These are phyloP conservation scores for Leccinum subrobustum DNA, from an alignment of 1,284 basidiomycete genomes.

Conservation along the genomic window DNA sequence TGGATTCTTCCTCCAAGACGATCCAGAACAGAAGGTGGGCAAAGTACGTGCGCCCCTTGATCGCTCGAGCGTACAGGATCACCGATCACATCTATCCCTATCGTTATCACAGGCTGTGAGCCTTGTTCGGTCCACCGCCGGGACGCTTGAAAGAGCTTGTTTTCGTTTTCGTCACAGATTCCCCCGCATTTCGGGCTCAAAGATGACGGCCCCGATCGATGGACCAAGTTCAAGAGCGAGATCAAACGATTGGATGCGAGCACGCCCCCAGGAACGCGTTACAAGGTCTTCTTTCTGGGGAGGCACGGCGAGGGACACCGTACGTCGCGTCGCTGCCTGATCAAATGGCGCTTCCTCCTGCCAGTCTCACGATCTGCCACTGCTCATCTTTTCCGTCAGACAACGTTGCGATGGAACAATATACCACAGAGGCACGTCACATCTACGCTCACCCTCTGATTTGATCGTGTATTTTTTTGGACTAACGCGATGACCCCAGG, in stretches of 20 bases:
- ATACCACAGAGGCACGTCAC: constrained; percentile 54
- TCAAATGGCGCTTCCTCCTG: not conserved
- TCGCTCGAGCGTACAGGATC: not conserved
- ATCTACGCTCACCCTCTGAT: not conserved
- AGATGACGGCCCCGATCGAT: constrained; percentile 51
- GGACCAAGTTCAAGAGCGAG: constrained; percentile 46
- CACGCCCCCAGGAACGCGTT: constrained; percentile 39
- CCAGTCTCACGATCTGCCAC: not conserved
- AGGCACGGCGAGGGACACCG: constrained; percentile 74
- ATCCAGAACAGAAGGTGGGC: constrained; percentile 14
- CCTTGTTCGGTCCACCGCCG: not conserved
- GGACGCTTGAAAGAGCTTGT: not conserved
- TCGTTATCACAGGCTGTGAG: constrained; percentile 19
- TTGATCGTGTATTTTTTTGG: not conserved
- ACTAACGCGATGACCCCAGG: constrained; percentile 23
- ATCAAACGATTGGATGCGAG: constrained; percentile 47
- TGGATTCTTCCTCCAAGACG: constrained; percentile 26
- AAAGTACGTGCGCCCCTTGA: constrained; percentile 9
- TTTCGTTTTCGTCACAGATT: constrained; percentile 38
- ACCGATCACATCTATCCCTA: not conserved
- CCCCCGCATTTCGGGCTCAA: constrained; percentile 64
- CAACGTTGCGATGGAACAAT: constrained; percentile 71
- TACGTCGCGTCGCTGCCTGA: constrained; percentile 11
- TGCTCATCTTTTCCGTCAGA: constrained; percentile 41
- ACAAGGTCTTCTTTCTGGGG: constrained; percentile 66